A percentile compares a stretch with the other conserved stretches of the same genome.
Conservation (phyloP, 306 rosid species). For the Vigna mungo region DNA sequence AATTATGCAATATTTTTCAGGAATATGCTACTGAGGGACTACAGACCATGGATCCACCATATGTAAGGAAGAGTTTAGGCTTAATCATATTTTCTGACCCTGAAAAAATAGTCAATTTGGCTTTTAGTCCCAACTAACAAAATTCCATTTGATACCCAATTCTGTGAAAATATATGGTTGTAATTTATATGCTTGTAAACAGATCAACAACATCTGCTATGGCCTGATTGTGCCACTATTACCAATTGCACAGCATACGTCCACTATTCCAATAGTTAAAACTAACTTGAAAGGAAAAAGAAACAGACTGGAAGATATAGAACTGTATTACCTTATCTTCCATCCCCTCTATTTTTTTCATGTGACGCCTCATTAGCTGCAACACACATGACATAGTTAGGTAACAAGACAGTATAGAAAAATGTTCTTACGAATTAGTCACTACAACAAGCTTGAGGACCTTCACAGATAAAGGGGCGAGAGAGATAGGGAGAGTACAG, state of each 20-base stretch:
- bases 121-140: not conserved
- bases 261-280: not conserved
- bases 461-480: not conserved
- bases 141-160: not conserved
- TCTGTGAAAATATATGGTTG: not conserved
- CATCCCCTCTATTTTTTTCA: slow-evolving; percentile 68
- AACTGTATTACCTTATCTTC: slow-evolving; percentile 61
- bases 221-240: not conserved
- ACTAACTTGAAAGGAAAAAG: not conserved
- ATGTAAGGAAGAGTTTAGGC: not conserved
- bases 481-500: not conserved
- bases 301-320: not conserved
- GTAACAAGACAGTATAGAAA: slow-evolving; percentile 10
- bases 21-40: not conserved
- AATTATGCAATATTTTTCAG: not conserved
- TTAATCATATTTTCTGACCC: not conserved
- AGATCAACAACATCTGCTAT: not conserved
- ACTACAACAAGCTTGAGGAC: not conserved
- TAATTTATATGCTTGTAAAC: not conserved
- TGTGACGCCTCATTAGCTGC: slow-evolving; percentile 76
- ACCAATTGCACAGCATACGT: not conserved
- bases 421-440: not conserved
- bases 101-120: not conserved
- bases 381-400: slow-evolving; percentile 36
- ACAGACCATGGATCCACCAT: not conserved